Percentiles rank a stretch among this genome's conserved stretches.
Evolutionary conservation across 495 filamentous ascomycete species (phyloP).

Genomic region (Xanthoparmelia taractica): DNA sequence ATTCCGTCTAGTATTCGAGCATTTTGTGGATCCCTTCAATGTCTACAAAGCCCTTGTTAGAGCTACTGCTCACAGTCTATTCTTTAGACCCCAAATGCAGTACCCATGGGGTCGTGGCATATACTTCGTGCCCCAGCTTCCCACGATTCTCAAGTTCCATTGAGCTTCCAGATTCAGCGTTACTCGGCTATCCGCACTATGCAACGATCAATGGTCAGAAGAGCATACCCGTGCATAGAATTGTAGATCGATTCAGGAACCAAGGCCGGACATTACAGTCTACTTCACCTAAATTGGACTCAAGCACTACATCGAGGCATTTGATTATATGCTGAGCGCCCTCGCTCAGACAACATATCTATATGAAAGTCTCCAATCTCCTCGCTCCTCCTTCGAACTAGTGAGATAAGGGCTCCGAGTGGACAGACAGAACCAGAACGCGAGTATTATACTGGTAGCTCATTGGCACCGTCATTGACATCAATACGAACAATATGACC

Average conservation of each 20-base stretch:
- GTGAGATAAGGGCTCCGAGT: neutral
- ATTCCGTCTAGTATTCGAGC: neutral
- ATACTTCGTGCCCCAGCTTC: neutral
- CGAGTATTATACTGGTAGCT: neutral
- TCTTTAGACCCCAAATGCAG: neutral
- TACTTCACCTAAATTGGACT: neutral
- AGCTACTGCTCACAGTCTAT: neutral
- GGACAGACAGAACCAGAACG: neutral
- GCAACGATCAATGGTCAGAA: neutral
- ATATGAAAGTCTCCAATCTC: neutral
- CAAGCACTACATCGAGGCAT: neutral
- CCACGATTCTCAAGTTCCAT: neutral
- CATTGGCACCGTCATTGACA: neutral
- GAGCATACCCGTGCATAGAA: neutral
- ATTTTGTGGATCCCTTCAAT: neutral
- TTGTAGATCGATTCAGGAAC: neutral
- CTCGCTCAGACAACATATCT: neutral
- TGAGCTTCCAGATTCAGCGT: neutral
- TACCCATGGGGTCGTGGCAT: neutral
- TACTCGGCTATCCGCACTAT: neutral
- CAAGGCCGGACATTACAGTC: neutral
- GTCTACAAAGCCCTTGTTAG: neutral
- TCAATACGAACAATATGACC: neutral
- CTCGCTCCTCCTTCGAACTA: neutral
- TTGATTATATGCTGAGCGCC: neutral